Percentiles rank a stretch among this genome's conserved stretches.
Evolutionary conservation across 306 rosid species (phyloP).

Genomic region (Dryas octopetala): DNA sequence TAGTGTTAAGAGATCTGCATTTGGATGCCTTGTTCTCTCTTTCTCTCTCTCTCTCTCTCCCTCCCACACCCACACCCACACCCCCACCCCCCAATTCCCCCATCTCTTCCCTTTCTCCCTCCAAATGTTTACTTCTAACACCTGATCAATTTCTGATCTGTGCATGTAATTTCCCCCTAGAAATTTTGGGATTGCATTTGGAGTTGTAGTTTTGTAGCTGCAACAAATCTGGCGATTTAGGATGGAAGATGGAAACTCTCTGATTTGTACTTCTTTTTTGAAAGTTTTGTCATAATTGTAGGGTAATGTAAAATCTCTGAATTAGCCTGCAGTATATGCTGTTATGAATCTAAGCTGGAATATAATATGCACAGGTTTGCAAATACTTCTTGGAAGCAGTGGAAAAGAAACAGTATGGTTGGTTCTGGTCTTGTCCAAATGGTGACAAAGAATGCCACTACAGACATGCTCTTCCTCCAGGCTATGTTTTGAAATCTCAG

Average conservation of each 20-base stretch:
- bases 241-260: background rate
- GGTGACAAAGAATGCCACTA: constrained; percentile 92
- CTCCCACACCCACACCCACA: background rate
- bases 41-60: too few relatives aligned
- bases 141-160: too few relatives aligned
- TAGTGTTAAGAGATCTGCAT: background rate
- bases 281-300: background rate
- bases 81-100: background rate
- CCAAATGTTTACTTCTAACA: background rate
- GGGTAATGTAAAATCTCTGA: background rate
- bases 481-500: constrained; percentile 90
- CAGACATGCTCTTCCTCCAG: constrained; percentile 97
- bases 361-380: constrained; percentile 38
- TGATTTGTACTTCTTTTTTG: too few relatives aligned
- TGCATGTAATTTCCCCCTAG: too few relatives aligned
- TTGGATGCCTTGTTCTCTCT: background rate
- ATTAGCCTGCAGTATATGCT: background rate
- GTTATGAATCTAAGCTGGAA: constrained; percentile 6
- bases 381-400: constrained; percentile 71
- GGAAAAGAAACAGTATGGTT: constrained; percentile 95
- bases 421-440: constrained; percentile 95
- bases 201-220: too few relatives aligned
- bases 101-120: background rate
- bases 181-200: too few relatives aligned
- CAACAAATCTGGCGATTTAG: background rate